Evolutionary conservation across 306 rosid genomes (phyloP), one percentile per base, ranked within the genome.

Genomic region (Leucaena leucocephala): DNA sequence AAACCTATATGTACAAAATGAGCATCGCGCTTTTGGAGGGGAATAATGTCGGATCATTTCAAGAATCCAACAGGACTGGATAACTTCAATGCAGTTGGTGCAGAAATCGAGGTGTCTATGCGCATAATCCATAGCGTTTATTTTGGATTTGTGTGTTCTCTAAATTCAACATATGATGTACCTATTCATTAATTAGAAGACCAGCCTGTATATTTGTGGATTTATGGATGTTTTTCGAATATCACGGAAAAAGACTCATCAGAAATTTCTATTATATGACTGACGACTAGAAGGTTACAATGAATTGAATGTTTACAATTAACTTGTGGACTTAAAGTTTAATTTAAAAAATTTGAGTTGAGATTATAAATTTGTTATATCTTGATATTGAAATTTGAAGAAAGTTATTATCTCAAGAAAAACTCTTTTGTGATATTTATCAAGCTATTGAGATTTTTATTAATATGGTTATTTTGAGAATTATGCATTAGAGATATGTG

Each of bases 21-120:
- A 54, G 13, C 63, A 44, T 64, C 39, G 42, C 68, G 67, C 33
- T 3, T 71, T 57, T 61, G 1, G 13, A 21, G 40, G 68, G 46
- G 49, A 27, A 27, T 27, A 27, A 27, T 27, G 27, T 45, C 48
- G 44, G 44, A 74, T 72, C 42, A 72, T 82, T 72, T 76, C 70
- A 61, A 38, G 75, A 76, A 66, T 71, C n/a, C 35, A 40, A 43
- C 39, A 9, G 7, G 58, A 71, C 21, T 49, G 55, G 55, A 15
- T 17, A 13, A 14, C 39, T 69, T 27, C 21, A 42, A 34, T 15
- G 33, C 6, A 34, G 33, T 38, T 7, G 22, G 16, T 34, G 38
- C 62, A 48, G 43, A 46, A 71, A 17, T 71, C 35, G 3, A 33
- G 42, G 73, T 3, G n/a, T 19, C 6, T 44, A n/a, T n/a, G 15